Evolutionary conservation across 2,329 filamentous ascomycete species (phyloP).

Genomic region (Cercospora nicotianae): DNA sequence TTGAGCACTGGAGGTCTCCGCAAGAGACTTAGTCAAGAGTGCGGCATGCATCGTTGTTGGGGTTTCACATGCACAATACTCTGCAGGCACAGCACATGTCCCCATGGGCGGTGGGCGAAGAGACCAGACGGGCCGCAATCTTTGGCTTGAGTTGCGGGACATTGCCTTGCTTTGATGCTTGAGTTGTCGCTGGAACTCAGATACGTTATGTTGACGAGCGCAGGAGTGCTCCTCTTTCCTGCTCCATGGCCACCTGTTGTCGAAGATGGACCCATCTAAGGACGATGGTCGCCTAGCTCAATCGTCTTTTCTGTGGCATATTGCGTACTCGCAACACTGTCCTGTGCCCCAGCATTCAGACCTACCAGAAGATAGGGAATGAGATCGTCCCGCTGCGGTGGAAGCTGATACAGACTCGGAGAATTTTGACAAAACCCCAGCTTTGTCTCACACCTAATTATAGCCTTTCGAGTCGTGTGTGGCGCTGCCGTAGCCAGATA

Average conservation of each 20-base stretch:
- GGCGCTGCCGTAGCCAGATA: not conserved
- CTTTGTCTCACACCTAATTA: not conserved
- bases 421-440: not conserved
- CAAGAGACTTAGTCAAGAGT: not conserved
- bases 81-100: not conserved
- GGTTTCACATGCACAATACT: not conserved
- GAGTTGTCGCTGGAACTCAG: not conserved
- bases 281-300: not conserved
- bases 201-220: not conserved
- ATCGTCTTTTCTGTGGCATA: not conserved
- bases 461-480: not conserved
- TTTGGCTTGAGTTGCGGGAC: not conserved
- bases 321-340: not conserved
- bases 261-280: not conserved
- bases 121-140: not conserved
- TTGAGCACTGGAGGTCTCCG: not conserved
- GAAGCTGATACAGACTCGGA: not conserved
- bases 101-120: not conserved
- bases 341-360: not conserved
- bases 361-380: not conserved
- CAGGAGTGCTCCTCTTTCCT: not conserved
- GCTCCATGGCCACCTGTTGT: not conserved
- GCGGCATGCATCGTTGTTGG: not conserved
- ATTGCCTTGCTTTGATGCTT: not conserved
- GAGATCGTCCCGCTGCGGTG: not conserved